Evolutionary conservation across 495 filamentous ascomycete species (phyloP).

Genomic region (Glutinoglossum americanum): DNA sequence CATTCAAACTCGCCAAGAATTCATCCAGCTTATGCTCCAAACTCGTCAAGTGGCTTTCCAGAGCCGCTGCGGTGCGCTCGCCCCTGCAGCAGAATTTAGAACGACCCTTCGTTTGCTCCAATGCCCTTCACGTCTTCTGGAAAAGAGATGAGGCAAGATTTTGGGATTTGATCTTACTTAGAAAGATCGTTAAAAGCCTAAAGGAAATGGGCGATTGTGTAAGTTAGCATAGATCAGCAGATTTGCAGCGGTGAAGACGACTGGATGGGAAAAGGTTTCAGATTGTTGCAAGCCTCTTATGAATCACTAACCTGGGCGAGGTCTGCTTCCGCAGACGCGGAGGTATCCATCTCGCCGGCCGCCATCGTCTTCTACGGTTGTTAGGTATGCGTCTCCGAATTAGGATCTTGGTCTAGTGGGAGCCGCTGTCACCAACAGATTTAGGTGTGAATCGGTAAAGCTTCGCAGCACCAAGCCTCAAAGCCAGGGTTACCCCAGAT

Average conservation of each 20-base stretch:
- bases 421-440: no score
- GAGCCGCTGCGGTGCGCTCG: conserved; percentile 28
- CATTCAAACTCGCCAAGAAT: conserved; percentile 23
- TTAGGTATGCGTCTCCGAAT: background rate
- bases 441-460: no score
- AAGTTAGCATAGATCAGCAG: background rate
- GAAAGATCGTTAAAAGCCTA: conserved; percentile 2
- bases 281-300: no score
- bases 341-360: background rate
- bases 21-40: conserved; percentile 33
- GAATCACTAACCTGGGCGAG: background rate
- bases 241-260: no score
- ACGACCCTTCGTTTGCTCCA: background rate
- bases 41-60: conserved; percentile 29
- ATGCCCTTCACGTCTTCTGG: background rate
- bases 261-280: no score
- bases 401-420: background rate
- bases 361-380: background rate
- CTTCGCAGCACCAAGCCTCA: background rate
- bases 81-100: conserved; percentile 18
- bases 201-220: background rate
- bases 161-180: background rate
- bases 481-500: background rate
- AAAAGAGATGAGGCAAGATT: no score
- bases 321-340: background rate